Conservation (phyloP, 2,329 filamentous ascomycete genomes). For the Tolypocladium cylindrosporum region DNA sequence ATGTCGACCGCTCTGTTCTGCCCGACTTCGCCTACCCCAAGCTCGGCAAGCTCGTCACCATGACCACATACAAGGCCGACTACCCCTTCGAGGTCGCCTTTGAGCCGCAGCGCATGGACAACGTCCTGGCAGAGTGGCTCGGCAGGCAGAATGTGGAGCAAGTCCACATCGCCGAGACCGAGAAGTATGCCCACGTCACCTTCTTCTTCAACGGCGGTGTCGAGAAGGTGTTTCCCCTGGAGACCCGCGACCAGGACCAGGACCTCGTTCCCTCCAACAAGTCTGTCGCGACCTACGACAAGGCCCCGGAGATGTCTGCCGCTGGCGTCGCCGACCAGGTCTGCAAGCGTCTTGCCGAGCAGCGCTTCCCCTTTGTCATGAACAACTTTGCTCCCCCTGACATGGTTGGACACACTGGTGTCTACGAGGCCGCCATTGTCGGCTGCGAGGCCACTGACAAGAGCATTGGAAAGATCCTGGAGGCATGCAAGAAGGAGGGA, state of each 20-base stretch:
- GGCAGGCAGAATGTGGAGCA: constrained; percentile 83
- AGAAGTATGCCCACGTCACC: constrained; percentile 98
- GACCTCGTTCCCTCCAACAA: constrained; percentile 81
- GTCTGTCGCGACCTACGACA: constrained; percentile 84
- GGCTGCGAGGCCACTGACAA: constrained; percentile 81
- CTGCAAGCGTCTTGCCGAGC: constrained; percentile 72
- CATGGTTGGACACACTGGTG: constrained; percentile 98
- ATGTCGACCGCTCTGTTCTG: constrained; percentile 80
- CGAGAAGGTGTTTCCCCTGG: constrained; percentile 89
- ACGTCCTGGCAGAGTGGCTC: constrained; percentile 96
- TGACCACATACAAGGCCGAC: constrained; percentile 97
- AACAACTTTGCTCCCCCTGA: constrained; percentile 99
- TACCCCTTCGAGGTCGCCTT: constrained; percentile 91
- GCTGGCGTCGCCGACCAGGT: constrained; percentile 84
- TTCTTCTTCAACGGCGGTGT: constrained; percentile 99
- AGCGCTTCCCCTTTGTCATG: constrained; percentile 94
- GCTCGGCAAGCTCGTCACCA: constrained; percentile 76
- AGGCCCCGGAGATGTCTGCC: constrained; percentile 92
- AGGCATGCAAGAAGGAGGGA: constrained; percentile 84
- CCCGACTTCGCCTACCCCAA: constrained; percentile 93
- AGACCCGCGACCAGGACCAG: constrained; percentile 75
- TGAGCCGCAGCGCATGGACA: constrained; percentile 89
- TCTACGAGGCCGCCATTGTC: constrained; percentile 87
- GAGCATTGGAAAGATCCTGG: constrained; percentile 86
- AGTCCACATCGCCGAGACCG: constrained; percentile 94